phyloP scores from a whole-genome alignment of 2,329 filamentous ascomycete genomes.

The Neofusicoccum ribis region DNA sequence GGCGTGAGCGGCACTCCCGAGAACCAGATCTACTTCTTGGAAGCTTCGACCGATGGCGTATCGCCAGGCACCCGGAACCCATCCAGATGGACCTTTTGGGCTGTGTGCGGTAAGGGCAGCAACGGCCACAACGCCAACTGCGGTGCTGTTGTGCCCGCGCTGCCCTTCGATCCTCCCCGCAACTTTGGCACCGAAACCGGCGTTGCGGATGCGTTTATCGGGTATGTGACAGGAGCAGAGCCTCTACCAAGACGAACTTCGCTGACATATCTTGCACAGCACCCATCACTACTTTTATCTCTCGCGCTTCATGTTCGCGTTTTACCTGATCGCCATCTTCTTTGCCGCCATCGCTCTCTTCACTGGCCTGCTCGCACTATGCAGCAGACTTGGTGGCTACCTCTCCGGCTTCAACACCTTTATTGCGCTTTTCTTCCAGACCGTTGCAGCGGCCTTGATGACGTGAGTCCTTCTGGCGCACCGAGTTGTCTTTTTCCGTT shows the following conservation, averaged over 20 bases:
- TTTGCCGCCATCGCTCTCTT: constrained; percentile 71
- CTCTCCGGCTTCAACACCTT: constrained; percentile 60
- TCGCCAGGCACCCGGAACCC: constrained; percentile 58
- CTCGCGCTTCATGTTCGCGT: constrained; percentile 91
- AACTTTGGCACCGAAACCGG: constrained; percentile 61
- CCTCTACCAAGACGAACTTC: neutral
- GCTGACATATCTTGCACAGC: constrained; percentile 10
- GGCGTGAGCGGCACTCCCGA: constrained; percentile 58
- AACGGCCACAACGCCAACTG: constrained; percentile 62
- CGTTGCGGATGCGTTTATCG: constrained; percentile 56
- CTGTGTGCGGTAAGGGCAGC: constrained; percentile 65
- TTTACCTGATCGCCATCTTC: constrained; percentile 81
- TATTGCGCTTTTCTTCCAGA: constrained; percentile 68
- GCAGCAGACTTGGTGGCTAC: constrained; percentile 68
- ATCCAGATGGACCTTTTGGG: constrained; percentile 90
- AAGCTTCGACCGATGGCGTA: constrained; percentile 74
- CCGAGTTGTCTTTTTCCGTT: constrained; percentile 6
- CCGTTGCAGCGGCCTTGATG: constrained; percentile 69
- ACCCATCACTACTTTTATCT: constrained; percentile 74
- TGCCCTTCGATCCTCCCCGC: constrained; percentile 63
- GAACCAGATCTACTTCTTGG: constrained; percentile 80
- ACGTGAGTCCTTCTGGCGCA: constrained; percentile 57
- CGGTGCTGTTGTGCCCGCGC: constrained; percentile 60
- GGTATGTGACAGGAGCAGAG: constrained; percentile 38
- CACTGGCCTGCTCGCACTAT: constrained; percentile 67